Base-by-base conservation (phyloP, 129 eudicot species). In the Lonicera japonica region DNA sequence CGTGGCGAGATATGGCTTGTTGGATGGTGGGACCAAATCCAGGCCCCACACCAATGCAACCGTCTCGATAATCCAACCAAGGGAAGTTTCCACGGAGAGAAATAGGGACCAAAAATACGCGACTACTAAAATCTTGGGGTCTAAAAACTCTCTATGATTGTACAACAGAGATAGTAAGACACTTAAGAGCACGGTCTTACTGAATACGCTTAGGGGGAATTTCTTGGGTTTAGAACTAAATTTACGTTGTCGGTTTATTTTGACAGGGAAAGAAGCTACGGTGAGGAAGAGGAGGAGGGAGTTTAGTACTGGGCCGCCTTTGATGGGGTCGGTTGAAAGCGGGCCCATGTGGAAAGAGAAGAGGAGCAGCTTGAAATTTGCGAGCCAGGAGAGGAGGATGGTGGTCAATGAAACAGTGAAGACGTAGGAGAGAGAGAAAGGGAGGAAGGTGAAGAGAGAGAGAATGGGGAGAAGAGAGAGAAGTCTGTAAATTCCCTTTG, bases 1-100 rank as follows among this genome's bases (percentile, higher is more conserved):
- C 13, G 92, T 79, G 8, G 96, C 64, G 13, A 84, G 61, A 64
- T 88, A 81, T 0, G 91, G 91, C 83, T 87, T 76, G 50, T 87
- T 39, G 17, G 77, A 87, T 18, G 84, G 77, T 10, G 83, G 79
- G 25, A 73, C 79, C 0, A 83, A 64, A 56, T 80, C 88, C 3
- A 75, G 4, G 8, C 86, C 87, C 17, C 46, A 19, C 21, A 76
- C 20, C 10, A 65, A 65, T 22, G 69, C 25, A 10, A 66, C n/a
- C n/a, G n/a, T 0, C 0, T 53, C 54, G 25, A 59, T 73, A 0
- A 73, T 61, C 2, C 60, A 16, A 11, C 68, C 78, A 5, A 83
- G 29, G 48, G 84, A 6, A 14, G 78, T 23, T n/a, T 87, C 96
- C 1, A 87, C 54, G 39, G 67, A 8, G 13, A 80, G 69, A 23